Evolutionary conservation across 2,329 filamentous ascomycete genomes (phyloP), one percentile per base, ranked within the genome.

Genomic region (Nectriaceae sp.): DNA sequence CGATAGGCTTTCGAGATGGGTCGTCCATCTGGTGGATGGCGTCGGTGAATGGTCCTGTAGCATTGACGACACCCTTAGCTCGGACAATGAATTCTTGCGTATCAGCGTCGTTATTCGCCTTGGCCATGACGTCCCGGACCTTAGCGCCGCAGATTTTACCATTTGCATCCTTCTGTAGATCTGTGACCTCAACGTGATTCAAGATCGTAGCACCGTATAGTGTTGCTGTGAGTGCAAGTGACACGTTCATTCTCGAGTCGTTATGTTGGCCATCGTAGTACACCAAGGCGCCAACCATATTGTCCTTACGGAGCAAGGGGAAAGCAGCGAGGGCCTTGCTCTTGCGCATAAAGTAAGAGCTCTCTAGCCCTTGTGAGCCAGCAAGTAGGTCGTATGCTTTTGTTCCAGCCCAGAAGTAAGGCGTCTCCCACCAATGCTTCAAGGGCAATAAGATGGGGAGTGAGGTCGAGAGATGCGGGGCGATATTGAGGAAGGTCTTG

Each of bases 181-280:
- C 76, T 2, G 87, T 92, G 26, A 93, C 88, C 68, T 93, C 87
- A 68, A 90, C 77, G 70, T 94, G 87, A 71, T 90, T 93, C 52
- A 91, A 83, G 20, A 93, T 79, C 13, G 88, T 93, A 40, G 85
- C 85, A 48, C 89, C 89, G 65, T 92, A 92, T 29, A 92, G 77
- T 8, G 87, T 84, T 45, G 89, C 88, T 6, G 89, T 93, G 76
- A 90, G 84, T 19, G 87, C 89, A 41, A 94, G 78, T 10, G 88
- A 90, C 39, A 92, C 85, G 67, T 93, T 93, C 88, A 93, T 94
- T 53, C 89, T 84, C 21, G 89, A 90, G 66, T 94, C 89, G 65
- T 94, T 93, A 75, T 93, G 89, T 48, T 89, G 88, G 54, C 89
- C 89, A 72, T 94, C 87, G 66, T 93, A 93, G 77, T 94, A 94